Base-by-base conservation (phyloP, 2,329 filamentous ascomycete species). In the Celoporthe dispersa region DNA sequence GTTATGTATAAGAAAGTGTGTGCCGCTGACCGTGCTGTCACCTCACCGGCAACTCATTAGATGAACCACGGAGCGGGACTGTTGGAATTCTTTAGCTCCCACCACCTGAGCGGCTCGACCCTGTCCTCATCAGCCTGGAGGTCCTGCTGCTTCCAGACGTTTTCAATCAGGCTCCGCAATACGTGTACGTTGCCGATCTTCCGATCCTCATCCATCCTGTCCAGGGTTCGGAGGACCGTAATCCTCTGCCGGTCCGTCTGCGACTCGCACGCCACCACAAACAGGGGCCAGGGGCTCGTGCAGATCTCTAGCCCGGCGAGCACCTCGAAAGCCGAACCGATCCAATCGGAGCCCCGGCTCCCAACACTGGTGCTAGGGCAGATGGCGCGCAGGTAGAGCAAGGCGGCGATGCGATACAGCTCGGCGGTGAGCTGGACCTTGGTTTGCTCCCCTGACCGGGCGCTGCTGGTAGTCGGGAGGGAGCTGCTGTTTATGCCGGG, bases 271-370 rank as follows among this genome's bases (percentile, higher is more conserved):
- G 82, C 83, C 19, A 84, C 74, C 39, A 85, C 79, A 65, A 85
- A 85, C 5, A 85, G 74, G 8, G 84, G 83, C 83, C 84, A 85
- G 3, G 83, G 83, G 71, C 82, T 84, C 11, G 83, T 85, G 70
- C 81, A 84, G 39, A 83, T 77, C 9, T 80, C 76, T 19, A 85
- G 76, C 28, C 73, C 76, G 35, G 75, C 75, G 4, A 85, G 72
- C 6, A 81, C 74, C 0, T 73, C 70, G 60, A 85, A 79, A 0
- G 80, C 81, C 31, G 78, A 76, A n/a, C 79, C 69, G 6, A 82
- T 70, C 62, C 77, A 77, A 2, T 74, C 37, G 4, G 77, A 53
- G 73, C 41, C 75, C 76, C 28, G 78, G 67, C 44, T 81, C 73
- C 55, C 73, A 73, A 41, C 72, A 73, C 51, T 74, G 70, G 35